phyloP scores from a whole-genome alignment of 768 basidiomycete species.

The Tremella mesenterica region DNA sequence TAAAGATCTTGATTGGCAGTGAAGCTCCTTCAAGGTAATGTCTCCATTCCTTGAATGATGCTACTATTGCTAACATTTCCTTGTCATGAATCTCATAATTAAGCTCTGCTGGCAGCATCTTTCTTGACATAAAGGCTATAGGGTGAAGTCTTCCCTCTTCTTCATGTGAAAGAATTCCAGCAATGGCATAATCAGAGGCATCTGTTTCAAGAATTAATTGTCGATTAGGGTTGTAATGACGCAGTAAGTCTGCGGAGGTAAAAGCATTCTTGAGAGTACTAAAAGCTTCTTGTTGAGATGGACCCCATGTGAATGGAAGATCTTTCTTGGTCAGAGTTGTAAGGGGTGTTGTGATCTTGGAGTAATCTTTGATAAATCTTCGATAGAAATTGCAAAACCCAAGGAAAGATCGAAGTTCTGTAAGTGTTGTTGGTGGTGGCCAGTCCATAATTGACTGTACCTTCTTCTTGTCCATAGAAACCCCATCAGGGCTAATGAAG shows the following conservation, averaged over 20 bases:
- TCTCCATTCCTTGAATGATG: conserved; percentile 17
- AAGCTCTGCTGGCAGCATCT: conserved; percentile 1
- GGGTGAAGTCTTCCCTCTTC: no score
- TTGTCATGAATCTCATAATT: conserved; percentile 53
- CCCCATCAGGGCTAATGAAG: conserved; percentile 5
- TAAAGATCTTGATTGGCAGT: neutral
- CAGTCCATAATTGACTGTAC: conserved; percentile 8
- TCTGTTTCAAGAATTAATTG: no score
- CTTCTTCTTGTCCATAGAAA: conserved; percentile 3
- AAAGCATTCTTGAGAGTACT: conserved; percentile 9
- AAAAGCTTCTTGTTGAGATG: conserved; percentile 8
- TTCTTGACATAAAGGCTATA: no score
- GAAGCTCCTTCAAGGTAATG: neutral
- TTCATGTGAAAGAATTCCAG: neutral
- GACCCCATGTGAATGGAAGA: neutral
- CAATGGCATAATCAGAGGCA: neutral
- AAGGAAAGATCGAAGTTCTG: conserved; percentile 17
- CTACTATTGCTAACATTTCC: conserved; percentile 51
- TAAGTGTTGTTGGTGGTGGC: conserved; percentile 13
- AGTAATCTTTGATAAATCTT: conserved; percentile 23
- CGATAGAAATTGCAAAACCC: conserved; percentile 27
- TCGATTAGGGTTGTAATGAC: no score
- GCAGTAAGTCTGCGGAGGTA: conserved; percentile 15
- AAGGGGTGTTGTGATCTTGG: conserved; percentile 12
- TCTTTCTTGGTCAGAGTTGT: conserved; percentile 9